Evolutionary conservation across 192 early-diverging fungal species (phyloP).

Genomic region (Backusella psychrophila): DNA sequence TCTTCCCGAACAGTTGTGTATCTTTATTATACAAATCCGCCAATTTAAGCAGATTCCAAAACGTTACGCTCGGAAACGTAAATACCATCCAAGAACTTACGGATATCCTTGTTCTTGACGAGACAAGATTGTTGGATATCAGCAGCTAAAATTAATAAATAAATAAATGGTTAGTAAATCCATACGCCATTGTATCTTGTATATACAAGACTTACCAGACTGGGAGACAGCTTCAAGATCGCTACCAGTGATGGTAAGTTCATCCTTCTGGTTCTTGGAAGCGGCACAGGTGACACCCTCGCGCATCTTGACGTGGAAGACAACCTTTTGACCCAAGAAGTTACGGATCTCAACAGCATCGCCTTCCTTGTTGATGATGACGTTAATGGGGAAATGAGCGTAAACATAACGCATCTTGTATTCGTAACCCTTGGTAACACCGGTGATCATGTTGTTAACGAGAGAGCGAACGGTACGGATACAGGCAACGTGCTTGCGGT

Average conservation of each 20-base stretch:
- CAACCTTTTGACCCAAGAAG: conserved; percentile 96
- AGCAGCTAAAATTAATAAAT: conserved; percentile 55
- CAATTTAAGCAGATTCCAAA: conserved; percentile 27
- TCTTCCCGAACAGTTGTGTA: conserved; percentile 29
- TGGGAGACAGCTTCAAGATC: conserved; percentile 94
- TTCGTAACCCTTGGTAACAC: conserved; percentile 97
- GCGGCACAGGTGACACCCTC: conserved; percentile 79
- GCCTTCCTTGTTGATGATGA: conserved; percentile 76
- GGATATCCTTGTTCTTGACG: conserved; percentile 99
- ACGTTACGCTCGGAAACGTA: conserved; percentile 42
- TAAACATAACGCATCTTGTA: conserved; percentile 99
- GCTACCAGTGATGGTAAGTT: conserved; percentile 91
- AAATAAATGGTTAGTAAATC: background rate
- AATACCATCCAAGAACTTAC: conserved; percentile 71
- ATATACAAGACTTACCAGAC: conserved; percentile 56
- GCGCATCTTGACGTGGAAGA: conserved; percentile 83
- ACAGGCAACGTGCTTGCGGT: conserved; percentile 97
- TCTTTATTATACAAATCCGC: conserved; percentile 27
- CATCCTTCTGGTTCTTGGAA: conserved; percentile 90
- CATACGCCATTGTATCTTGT: background rate
- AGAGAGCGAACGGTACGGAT: conserved; percentile 95
- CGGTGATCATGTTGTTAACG: conserved; percentile 96
- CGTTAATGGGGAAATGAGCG: conserved; percentile 99
- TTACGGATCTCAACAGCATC: conserved; percentile 93
- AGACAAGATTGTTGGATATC: conserved; percentile 91